Evolutionary conservation across 768 basidiomycete genomes (phyloP), one percentile per base, ranked within the genome.

Genomic region (Termitomyces sp.): DNA sequence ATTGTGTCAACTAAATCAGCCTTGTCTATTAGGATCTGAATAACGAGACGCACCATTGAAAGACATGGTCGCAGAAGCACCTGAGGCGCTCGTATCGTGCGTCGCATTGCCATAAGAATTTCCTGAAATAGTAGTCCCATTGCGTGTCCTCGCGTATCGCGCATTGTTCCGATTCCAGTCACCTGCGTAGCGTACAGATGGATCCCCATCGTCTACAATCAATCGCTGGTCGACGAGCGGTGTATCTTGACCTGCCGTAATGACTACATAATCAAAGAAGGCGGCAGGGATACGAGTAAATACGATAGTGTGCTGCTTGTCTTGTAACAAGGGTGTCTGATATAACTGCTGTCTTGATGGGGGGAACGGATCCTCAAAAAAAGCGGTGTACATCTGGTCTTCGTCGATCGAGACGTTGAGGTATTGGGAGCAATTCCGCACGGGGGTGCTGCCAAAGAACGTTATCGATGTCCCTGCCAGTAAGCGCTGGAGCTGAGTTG

Each of bases 41-140:
- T 15, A 39, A 32, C 15, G 39, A 11, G 33, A 31, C 64, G 15
- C 55, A 70, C 70, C 70, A 50, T 49, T 64, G 55, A 71, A 71
- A 4, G n/a, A 50, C 35, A 68, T 68, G 23, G 64, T 64, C 20
- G 68, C 63, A 12, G 45, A 53, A 15, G 59, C 60, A 2, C 66
- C 70, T 15, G 53, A 41, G n/a, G 38, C 50, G 1, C 43, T 56
- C 1, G 64, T 56, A 33, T 63, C 61, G 36, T 64, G 67, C 3
- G 68, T 68, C 7, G 64, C 60, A 56, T 68, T 68, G 12, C 65
- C 61, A 43, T 64, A 63, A 1, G 67, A 61, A 53, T 60, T 56
- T 0, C 67, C 66, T 16, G 57, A n/a, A n/a, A n/a, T n/a, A n/a
- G n/a, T n/a, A 15, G 2, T n/a, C 10, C 57, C 63, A 20, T 55